Percentiles rank a stretch among this genome's conserved stretches.
phyloP scores from a whole-genome alignment of 805 yeast genomes.

The Pichia californica region DNA sequence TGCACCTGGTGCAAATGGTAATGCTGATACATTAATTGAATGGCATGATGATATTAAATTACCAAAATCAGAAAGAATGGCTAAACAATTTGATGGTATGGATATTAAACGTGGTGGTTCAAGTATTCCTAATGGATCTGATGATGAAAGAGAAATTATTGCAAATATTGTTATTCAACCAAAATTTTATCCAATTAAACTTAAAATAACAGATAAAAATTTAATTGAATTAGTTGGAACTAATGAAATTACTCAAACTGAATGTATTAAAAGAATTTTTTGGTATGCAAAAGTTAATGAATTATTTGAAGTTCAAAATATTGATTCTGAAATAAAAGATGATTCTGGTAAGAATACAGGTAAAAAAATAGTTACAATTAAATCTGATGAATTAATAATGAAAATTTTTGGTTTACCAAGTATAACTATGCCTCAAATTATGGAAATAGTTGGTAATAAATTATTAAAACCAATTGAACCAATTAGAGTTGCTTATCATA shows the following conservation, averaged over 20 bases:
- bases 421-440: conserved; percentile 63
- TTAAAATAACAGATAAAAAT: conserved; percentile 53
- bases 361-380: conserved; percentile 24
- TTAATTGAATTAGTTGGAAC: conserved; percentile 69
- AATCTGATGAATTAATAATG: conserved; percentile 40
- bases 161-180: conserved; percentile 76
- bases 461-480: conserved; percentile 78
- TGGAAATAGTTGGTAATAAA: conserved; percentile 58
- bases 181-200: conserved; percentile 63
- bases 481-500: conserved; percentile 63
- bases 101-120: conserved; percentile 78
- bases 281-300: conserved; percentile 32
- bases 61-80: conserved; percentile 26
- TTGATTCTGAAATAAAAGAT: conserved; percentile 13
- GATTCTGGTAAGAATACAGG: conserved; percentile 8
- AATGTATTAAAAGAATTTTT: conserved; percentile 43
- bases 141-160: conserved; percentile 43
- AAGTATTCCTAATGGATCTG: conserved; percentile 22
- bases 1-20: conserved; percentile 16
- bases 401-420: conserved; percentile 43
- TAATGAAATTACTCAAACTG: conserved; percentile 78
- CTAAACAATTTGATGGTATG: conserved; percentile 71
- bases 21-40: conserved; percentile 53
- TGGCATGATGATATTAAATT: conserved; percentile 70
- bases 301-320: conserved; percentile 29